Percentiles rank a stretch among this genome's conserved stretches.
Evolutionary conservation across 2,329 filamentous ascomycete species (phyloP).

Genomic region (Aspergillus amoenus): DNA sequence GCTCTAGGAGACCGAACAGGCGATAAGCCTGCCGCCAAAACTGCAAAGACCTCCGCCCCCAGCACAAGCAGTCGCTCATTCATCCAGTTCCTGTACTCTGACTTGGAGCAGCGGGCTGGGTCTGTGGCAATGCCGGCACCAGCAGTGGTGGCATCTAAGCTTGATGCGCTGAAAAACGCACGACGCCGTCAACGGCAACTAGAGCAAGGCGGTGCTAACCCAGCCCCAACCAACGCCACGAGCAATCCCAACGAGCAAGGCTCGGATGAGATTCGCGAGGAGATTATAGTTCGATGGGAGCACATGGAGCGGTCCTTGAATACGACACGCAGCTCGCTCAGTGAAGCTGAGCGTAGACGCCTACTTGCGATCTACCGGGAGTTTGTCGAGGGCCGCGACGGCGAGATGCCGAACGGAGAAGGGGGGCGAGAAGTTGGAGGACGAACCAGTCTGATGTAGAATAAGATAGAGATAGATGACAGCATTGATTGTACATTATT

Average conservation of each 20-base stretch:
- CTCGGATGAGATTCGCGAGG: conserved; percentile 48
- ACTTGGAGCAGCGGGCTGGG: conserved; percentile 52
- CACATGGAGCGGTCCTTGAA: conserved; percentile 77
- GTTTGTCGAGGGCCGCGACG: conserved; percentile 88
- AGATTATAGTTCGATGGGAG: conserved; percentile 80
- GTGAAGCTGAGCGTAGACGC: conserved; percentile 70
- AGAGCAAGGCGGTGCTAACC: conserved; percentile 35
- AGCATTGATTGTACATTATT: conserved; percentile 6
- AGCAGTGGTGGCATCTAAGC: conserved; percentile 75
- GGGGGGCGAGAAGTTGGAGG: conserved; percentile 90
- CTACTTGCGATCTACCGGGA: conserved; percentile 83
- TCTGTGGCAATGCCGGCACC: conserved; percentile 69
- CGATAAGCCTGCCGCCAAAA: conserved; percentile 42
- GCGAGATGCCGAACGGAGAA: conserved; percentile 93
- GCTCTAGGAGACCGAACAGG: conserved; percentile 64
- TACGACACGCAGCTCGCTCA: conserved; percentile 79
- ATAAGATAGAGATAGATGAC: conserved; percentile 1
- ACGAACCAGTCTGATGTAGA: conserved; percentile 85
- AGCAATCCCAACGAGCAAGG: conserved; percentile 24
- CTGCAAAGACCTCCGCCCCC: conserved; percentile 26
- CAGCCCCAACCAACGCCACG: conserved; percentile 24
- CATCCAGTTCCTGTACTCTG: conserved; percentile 80
- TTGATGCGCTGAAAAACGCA: conserved; percentile 73
- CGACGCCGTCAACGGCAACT: conserved; percentile 62
- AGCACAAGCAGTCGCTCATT: conserved; percentile 51